phyloP scores from a whole-genome alignment of 2,329 filamentous ascomycete genomes.

The Hortaea sp. region DNA sequence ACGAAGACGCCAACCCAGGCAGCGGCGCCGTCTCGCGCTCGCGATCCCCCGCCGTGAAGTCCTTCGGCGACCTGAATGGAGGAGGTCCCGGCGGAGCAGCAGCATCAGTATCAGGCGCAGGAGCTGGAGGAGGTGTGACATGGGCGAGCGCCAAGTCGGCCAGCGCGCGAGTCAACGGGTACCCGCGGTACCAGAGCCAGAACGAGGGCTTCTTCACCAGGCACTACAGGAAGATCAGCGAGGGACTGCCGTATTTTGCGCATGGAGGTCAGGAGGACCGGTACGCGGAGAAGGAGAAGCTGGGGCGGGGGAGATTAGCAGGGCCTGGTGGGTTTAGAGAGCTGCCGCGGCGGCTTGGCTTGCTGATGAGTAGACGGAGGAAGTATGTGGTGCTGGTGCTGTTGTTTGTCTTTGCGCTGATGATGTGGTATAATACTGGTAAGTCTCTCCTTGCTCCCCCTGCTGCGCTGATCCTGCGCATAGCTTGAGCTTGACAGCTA shows the following conservation, averaged over 20 bases:
- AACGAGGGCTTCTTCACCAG: slow-evolving; percentile 77
- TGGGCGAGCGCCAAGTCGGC: slow-evolving; percentile 79
- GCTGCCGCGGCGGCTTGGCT: slow-evolving; percentile 15
- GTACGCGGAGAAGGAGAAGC: slow-evolving; percentile 71
- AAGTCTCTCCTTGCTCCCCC: slow-evolving; percentile 5
- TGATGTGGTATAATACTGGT: slow-evolving; percentile 19
- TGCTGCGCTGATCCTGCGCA: too few species aligned
- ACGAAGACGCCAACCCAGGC: slow-evolving; percentile 29
- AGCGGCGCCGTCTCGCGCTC: slow-evolving; percentile 3
- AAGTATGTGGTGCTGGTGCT: slow-evolving; percentile 18
- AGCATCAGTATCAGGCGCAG: too few species aligned
- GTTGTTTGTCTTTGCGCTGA: slow-evolving; percentile 13
- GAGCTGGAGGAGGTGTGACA: slow-evolving; percentile 41
- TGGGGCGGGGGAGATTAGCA: slow-evolving; percentile 41
- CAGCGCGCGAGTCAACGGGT: slow-evolving; percentile 61
- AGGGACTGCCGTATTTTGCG: slow-evolving; percentile 65
- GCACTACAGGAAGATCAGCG: slow-evolving; percentile 72
- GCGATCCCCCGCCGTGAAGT: slow-evolving; percentile 4
- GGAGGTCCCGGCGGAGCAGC: slow-evolving; percentile 16
- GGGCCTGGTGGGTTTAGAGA: slow-evolving; percentile 7
- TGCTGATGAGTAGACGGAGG: slow-evolving; percentile 20
- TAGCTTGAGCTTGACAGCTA: too few species aligned
- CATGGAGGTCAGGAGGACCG: slow-evolving; percentile 32
- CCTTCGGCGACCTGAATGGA: slow-evolving; percentile 42
- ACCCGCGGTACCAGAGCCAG: slow-evolving; percentile 66